Evolutionary conservation across 2,329 filamentous ascomycete genomes (phyloP), one percentile per base, ranked within the genome.

Genomic region (Biscogniauxia mediterranea): DNA sequence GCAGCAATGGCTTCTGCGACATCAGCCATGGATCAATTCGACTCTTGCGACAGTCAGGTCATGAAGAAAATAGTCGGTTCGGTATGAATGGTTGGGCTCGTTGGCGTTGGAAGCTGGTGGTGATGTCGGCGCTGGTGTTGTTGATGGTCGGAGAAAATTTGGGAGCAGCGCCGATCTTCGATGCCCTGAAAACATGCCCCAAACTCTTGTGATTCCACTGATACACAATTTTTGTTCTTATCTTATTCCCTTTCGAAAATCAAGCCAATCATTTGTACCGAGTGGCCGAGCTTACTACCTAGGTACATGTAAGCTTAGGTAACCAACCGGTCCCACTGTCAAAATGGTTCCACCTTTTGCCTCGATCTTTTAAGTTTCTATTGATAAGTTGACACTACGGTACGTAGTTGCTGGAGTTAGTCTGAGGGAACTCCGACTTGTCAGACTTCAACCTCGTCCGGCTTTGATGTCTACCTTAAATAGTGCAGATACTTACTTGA

Each of bases 1-100:
- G 70, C 70, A 54, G 70, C 70, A 54, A 73, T 70, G 55, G 69
- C 70, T 56, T 71, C 70, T 61, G 69, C 70, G 54, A 72, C 70
- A 57, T 71, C 70, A 63, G 70, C 69, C 70, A 73, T 73, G 21
- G 56, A 46, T 71, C 50, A 61, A 56, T 54, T 57, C 56, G 55
- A 50, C 54, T n/a, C 58, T 57, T 51, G 61, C 59, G 57, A 64
- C 58, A 57, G 38, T 7, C 57, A 56, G 60, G 32, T 57, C 61
- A 62, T 64, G 26, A 23, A 52, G 46, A 55, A 59, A 20, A 26
- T 25, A 52, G 25, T 15, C 58, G 3, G 52, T 61, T 61, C 61
- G 53, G 61, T 54, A 54, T 25, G 23, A n/a, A 2, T 20, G 64
- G 25, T 20, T 49, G 46, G 32, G 21, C 55, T 58, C 52, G 56